Percentiles rank a stretch among this genome's conserved stretches.
Evolutionary conservation across 148 eudicot species (phyloP).

Genomic region (Amaranthus cruentus): DNA sequence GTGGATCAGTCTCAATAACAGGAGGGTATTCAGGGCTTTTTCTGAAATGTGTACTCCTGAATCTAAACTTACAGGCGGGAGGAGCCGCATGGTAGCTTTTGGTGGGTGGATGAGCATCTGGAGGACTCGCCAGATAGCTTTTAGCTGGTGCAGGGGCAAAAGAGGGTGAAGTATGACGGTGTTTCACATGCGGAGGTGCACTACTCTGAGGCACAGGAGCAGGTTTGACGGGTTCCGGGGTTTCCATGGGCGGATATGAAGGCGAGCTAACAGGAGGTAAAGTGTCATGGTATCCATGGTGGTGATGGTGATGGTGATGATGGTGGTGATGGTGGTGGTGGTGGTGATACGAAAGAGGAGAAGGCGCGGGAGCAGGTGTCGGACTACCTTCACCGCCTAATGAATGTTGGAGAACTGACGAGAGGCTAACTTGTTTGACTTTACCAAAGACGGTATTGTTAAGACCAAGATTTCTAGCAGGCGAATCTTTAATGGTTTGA

Average conservation of each 20-base stretch:
- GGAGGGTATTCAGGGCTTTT: conserved; percentile 40
- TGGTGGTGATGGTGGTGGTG: conserved; percentile 56
- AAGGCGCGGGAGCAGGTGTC: conserved; percentile 71
- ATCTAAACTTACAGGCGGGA: conserved; percentile 58
- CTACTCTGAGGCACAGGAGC: conserved; percentile 30
- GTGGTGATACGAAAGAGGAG: conserved; percentile 32
- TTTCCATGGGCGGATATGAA: conserved; percentile 36
- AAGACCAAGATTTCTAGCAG: conserved; percentile 79
- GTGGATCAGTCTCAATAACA: conserved; percentile 33
- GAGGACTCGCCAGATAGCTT: conserved; percentile 33
- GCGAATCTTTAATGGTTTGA: conserved; percentile 68
- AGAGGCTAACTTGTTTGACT: conserved; percentile 89
- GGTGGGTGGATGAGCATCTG: conserved; percentile 35
- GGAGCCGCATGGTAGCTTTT: conserved; percentile 44
- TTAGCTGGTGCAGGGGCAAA: conserved; percentile 38
- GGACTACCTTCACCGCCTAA: conserved; percentile 38
- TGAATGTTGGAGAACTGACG: conserved; percentile 63
- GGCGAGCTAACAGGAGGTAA: conserved; percentile 52
- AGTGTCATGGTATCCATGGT: conserved; percentile 33
- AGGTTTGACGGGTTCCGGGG: conserved; percentile 28
- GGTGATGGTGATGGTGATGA: conserved; percentile 58
- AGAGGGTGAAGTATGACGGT: conserved; percentile 38
- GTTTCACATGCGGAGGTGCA: conserved; percentile 40
- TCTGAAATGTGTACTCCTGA: conserved; percentile 36
- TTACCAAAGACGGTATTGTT: conserved; percentile 83